Percentiles rank a stretch among this genome's conserved stretches.
Conservation (phyloP, 1,139 yeast genomes). For the Yamadazyma spencermartinsiae region DNA sequence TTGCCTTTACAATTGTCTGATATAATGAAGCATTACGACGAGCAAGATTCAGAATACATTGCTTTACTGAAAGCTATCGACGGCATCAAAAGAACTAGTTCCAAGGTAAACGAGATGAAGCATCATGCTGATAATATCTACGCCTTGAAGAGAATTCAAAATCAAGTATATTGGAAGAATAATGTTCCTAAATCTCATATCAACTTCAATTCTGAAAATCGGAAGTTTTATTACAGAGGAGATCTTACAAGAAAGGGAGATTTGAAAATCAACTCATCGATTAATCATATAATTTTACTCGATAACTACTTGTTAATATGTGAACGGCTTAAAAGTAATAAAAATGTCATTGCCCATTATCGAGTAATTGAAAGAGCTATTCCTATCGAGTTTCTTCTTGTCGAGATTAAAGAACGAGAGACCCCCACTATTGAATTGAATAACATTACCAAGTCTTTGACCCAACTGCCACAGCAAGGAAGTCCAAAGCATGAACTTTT, state of each 20-base stretch:
- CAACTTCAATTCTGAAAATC: conserved; percentile 53
- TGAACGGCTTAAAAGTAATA: conserved; percentile 40
- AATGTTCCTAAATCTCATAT: conserved; percentile 44
- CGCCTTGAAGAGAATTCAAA: conserved; percentile 46
- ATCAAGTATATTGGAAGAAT: conserved; percentile 51
- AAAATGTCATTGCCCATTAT: conserved; percentile 26
- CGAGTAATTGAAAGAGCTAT: conserved; percentile 59
- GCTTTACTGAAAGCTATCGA: conserved; percentile 56
- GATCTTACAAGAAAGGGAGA: conserved; percentile 64
- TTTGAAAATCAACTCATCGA: conserved; percentile 51
- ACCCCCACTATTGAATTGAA: conserved; percentile 22
- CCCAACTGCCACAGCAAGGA: conserved; percentile 18
- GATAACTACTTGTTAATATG: conserved; percentile 75
- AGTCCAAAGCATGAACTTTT: conserved; percentile 17
- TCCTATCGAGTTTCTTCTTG: conserved; percentile 57
- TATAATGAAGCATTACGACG: conserved; percentile 47
- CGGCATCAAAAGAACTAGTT: conserved; percentile 35
- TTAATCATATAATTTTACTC: conserved; percentile 57
- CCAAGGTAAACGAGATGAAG: conserved; percentile 50
- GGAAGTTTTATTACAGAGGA: conserved; percentile 63
- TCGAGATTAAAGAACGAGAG: conserved; percentile 46
- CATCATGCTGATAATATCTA: conserved; percentile 56
- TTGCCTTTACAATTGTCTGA: conserved; percentile 68
- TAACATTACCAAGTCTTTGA: conserved; percentile 21
- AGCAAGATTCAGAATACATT: conserved; percentile 56